Evolutionary conservation across 176 grass and related monocot species (phyloP).

Genomic region (Ananas comosus): DNA sequence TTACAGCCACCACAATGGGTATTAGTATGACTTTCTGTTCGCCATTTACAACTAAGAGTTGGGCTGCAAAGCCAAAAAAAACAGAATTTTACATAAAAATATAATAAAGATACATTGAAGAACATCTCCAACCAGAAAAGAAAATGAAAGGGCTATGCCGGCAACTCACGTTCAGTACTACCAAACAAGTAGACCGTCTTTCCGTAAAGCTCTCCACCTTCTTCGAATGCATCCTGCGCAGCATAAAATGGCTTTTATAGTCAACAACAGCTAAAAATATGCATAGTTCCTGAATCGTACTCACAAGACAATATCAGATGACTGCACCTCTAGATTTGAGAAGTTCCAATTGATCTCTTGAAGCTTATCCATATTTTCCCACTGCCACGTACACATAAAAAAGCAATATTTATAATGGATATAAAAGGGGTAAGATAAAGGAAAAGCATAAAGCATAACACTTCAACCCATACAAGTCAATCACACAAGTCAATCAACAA

Average conservation of each 20-base stretch:
- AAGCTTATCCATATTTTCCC: conserved; percentile 90
- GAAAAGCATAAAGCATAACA: not conserved
- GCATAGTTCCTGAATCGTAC: not conserved
- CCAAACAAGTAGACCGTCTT: conserved; percentile 88
- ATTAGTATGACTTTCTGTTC: conserved; percentile 71
- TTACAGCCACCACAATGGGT: conserved; percentile 71
- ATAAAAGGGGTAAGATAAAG: not conserved
- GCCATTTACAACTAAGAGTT: conserved; percentile 55
- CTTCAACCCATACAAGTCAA: not conserved
- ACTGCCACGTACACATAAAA: conserved; percentile 34
- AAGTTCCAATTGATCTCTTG: conserved; percentile 82
- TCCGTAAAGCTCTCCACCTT: conserved; percentile 61
- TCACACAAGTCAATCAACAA: not conserved
- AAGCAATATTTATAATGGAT: not conserved
- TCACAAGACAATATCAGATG: conserved; percentile 9
- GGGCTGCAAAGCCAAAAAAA: conserved; percentile 43
- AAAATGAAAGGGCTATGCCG: not conserved
- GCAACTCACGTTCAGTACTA: conserved; percentile 65
- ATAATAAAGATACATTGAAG: not conserved
- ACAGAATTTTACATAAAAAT: not conserved
- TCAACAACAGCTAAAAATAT: conserved; percentile 4
- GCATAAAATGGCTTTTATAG: conserved; percentile 16
- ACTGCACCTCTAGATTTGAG: conserved; percentile 70
- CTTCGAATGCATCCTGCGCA: conserved; percentile 59
- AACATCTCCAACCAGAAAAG: not conserved